Evolutionary conservation across 495 filamentous ascomycete species (phyloP), one percentile per base, ranked within the genome.

Genomic region (Penicillium fimorum): DNA sequence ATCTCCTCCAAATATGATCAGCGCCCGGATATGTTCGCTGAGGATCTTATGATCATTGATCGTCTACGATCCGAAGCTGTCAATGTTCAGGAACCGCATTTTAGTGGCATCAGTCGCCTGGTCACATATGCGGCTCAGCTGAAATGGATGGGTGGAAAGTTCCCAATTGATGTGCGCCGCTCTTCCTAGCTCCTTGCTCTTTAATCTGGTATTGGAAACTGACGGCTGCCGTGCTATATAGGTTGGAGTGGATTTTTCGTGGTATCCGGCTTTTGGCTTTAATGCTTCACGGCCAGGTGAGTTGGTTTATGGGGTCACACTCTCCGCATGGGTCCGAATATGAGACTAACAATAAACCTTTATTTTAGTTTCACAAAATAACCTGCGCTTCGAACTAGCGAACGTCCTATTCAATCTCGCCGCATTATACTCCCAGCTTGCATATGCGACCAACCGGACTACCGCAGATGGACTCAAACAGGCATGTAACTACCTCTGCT

Each of bases 1-100:
- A 98, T 98, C 59, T 96, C 90, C 40, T 88, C 84, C 67, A 97
- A 97, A 82, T 98, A 98, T 87, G 94, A 97, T 73, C 94, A 98
- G 69, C 94, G 96, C 71, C 94, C 95, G 51, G 91, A 96, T 70
- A 96, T 97, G 91, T 98, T 98, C 72, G 82, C 85, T 57, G 80
- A 89, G 48, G 94, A 98, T 74, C 82, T 98, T 40, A 82, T 94
- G 52, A 81, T 87, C 56, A 91, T 98, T 68, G 92, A 98, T 67
- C 77, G 83, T 45, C 68, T 97, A 48, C 84, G 94, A 11, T 82
- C 77, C 45, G 89, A 92, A 57, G 94, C 94, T 43, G 75, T 97
- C 55, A 87, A 91, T 70, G 87, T 93, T 11, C 85, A 88, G 53
- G 94, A 97, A 62, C 84, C 94, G 13, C 94, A 98, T 71, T 73